phyloP scores from a whole-genome alignment of 768 basidiomycete species.

The Phanerodontia chrysosporium region DNA sequence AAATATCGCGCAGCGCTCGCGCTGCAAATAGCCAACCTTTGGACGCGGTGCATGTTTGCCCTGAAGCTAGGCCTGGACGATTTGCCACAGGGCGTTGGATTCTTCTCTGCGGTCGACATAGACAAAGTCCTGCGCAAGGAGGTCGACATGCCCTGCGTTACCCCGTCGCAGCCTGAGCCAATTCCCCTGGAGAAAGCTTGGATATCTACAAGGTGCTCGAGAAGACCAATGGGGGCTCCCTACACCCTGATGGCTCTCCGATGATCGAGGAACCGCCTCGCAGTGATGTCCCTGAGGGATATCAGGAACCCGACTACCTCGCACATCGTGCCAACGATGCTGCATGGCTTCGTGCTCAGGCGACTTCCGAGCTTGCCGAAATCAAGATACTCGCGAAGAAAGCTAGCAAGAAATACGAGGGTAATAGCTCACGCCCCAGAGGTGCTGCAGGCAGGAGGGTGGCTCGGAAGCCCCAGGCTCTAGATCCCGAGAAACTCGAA shows the following conservation, averaged over 20 bases:
- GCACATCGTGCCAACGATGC: slow-evolving; percentile 59
- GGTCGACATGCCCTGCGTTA: slow-evolving; percentile 92
- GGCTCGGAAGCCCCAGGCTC: too few species aligned
- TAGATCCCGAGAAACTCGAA: background rate
- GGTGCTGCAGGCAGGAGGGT: slow-evolving; percentile 16
- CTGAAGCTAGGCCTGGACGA: slow-evolving; percentile 95
- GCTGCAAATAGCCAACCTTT: slow-evolving; percentile 90
- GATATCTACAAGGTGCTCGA: slow-evolving; percentile 62
- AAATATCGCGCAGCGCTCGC: slow-evolving; percentile 88
- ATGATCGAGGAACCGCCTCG: slow-evolving; percentile 39
- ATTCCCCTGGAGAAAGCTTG: slow-evolving; percentile 89
- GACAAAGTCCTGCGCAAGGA: slow-evolving; percentile 92
- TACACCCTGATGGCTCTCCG: slow-evolving; percentile 53
- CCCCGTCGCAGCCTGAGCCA: slow-evolving; percentile 81
- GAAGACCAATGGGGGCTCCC: slow-evolving; percentile 66
- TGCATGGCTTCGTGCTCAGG: slow-evolving; percentile 74
- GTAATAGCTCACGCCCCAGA: slow-evolving; percentile 15
- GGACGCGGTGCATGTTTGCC: slow-evolving; percentile 91
- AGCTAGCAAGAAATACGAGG: slow-evolving; percentile 31
- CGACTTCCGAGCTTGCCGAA: slow-evolving; percentile 65
- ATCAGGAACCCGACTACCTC: slow-evolving; percentile 55
- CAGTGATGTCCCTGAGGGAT: slow-evolving; percentile 43
- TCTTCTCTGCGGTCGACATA: slow-evolving; percentile 95
- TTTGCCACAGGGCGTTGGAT: slow-evolving; percentile 91
- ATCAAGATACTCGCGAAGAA: slow-evolving; percentile 64